Percentiles rank a stretch among this genome's conserved stretches.
These are phyloP conservation scores for Aquilaria malaccensis DNA, from an alignment of 345 rosid species.

Conservation along the genomic window DNA sequence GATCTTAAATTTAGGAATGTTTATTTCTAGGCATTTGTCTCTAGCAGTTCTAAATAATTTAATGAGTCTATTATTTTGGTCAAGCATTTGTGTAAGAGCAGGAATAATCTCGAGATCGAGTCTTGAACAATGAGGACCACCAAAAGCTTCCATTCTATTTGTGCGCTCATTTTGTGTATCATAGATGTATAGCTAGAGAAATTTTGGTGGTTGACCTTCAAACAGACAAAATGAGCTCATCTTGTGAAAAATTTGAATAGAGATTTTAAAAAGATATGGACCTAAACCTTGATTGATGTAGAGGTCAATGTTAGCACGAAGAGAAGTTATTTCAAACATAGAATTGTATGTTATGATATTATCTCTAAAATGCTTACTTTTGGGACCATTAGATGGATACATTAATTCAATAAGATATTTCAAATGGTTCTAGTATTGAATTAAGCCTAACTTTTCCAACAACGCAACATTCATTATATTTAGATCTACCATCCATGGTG, in stretches of 20 bases:
- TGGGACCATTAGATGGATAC: not conserved
- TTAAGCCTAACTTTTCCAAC: too few relatives aligned
- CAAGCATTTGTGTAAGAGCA: not conserved
- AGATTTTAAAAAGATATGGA: not conserved
- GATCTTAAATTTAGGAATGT: not conserved
- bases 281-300: not conserved
- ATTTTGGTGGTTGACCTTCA: not conserved
- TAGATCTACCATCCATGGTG: too few relatives aligned
- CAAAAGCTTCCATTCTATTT: too few relatives aligned
- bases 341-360: not conserved
- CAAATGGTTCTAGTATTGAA: too few relatives aligned
- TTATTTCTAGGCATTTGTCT: not conserved
- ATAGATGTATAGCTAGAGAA: not conserved
- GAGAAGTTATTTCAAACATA: not conserved
- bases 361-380: not conserved
- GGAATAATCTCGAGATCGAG: not conserved
- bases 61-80: too few relatives aligned
- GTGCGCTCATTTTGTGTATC: not conserved
- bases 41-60: too few relatives aligned
- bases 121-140: not conserved
- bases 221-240: not conserved
- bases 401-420: not conserved
- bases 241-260: too few relatives aligned
- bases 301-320: not conserved
- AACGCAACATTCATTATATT: too few relatives aligned